Evolutionary conservation across 2,329 filamentous ascomycete species (phyloP).

Genomic region (Fusarium sp.): DNA sequence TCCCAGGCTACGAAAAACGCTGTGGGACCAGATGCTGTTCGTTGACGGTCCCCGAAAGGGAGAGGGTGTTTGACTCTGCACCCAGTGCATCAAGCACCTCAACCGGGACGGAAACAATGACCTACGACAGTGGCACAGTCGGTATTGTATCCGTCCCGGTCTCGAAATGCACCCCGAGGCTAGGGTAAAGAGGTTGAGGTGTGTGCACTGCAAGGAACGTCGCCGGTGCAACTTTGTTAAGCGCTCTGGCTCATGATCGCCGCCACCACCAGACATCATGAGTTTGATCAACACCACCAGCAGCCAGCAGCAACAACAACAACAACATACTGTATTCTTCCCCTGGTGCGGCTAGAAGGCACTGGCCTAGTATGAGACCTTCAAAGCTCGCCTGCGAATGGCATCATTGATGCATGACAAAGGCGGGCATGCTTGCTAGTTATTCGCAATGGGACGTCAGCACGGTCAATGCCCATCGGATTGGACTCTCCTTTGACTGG

Average conservation of each 20-base stretch:
- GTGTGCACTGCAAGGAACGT: neutral
- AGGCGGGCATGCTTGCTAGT: neutral
- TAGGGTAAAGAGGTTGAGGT: neutral
- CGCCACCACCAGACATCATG: neutral
- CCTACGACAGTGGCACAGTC: too few relatives aligned
- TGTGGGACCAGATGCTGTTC: neutral
- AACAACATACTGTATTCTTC: too few relatives aligned
- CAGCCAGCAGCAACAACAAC: neutral
- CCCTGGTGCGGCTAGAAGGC: neutral
- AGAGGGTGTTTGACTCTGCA: neutral
- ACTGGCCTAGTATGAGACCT: neutral
- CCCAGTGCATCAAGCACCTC: neutral
- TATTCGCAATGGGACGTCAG: neutral
- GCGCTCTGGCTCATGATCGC: neutral
- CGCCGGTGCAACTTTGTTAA: neutral
- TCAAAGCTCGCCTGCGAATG: neutral
- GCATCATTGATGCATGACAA: neutral
- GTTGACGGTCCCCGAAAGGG: neutral
- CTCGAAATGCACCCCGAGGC: neutral
- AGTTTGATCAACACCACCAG: neutral
- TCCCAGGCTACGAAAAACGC: neutral
- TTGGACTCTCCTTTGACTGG: neutral
- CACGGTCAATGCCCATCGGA: neutral
- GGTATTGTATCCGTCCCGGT: neutral
- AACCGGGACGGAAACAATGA: neutral